A percentile compares a stretch with the other conserved stretches of the same genome.
These are phyloP conservation scores for Knoxdaviesia proteae DNA, from an alignment of 2,329 filamentous ascomycete species.

Conservation along the genomic window DNA sequence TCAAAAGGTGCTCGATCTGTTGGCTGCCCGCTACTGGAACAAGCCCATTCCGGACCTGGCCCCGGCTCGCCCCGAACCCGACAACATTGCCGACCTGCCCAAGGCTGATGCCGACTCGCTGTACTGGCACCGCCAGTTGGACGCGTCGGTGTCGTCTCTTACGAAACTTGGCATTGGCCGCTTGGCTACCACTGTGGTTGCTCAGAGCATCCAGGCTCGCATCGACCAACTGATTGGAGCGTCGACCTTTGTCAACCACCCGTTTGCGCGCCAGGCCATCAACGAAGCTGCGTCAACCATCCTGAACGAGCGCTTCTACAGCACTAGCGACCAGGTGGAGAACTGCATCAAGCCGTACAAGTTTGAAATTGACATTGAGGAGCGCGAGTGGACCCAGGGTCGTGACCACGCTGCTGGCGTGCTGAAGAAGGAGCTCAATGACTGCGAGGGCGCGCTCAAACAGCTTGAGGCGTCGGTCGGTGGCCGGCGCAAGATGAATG, in stretches of 20 bases:
- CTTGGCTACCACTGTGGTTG: constrained; percentile 77
- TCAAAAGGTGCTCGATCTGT: constrained; percentile 78
- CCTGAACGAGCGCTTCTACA: constrained; percentile 84
- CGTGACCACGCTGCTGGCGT: constrained; percentile 63
- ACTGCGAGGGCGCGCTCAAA: constrained; percentile 62
- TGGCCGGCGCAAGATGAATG: constrained; percentile 63
- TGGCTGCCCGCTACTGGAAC: constrained; percentile 95
- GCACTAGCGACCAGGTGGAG: constrained; percentile 92
- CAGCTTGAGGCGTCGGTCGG: constrained; percentile 58
- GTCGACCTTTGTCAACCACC: constrained; percentile 76
- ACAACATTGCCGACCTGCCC: constrained; percentile 57
- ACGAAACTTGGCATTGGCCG: constrained; percentile 90
- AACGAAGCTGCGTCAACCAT: constrained; percentile 77
- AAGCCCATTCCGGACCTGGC: constrained; percentile 75
- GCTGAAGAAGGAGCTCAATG: constrained; percentile 70
- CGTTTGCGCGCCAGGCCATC: constrained; percentile 84
- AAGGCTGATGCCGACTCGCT: constrained; percentile 69
- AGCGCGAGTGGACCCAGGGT: constrained; percentile 69
- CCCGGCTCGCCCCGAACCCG: constrained; percentile 40
- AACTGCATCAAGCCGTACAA: constrained; percentile 99
- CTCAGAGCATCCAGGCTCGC: constrained; percentile 66
- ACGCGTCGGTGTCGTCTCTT: constrained; percentile 72
- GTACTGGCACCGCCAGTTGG: constrained; percentile 87
- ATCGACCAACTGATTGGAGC: constrained; percentile 58
- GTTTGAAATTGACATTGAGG: constrained; percentile 88